Base-by-base conservation (phyloP, 139 green algal genomes). In the Monoraphidium neglectum region DNA sequence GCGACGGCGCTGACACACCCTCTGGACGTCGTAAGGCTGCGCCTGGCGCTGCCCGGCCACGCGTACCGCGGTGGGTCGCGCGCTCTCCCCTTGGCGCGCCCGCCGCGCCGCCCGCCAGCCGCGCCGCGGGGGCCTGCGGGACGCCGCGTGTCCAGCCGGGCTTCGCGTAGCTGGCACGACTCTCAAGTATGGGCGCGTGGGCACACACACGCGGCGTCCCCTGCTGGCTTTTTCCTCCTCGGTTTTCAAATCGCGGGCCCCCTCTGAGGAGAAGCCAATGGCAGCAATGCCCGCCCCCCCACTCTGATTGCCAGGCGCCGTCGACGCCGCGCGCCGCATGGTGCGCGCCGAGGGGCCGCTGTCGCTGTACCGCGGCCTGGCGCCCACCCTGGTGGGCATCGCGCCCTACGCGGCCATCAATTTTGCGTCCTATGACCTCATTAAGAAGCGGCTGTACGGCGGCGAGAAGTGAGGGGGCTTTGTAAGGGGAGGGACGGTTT, bases 391-490 rank as follows among this genome's bases (percentile, higher is more conserved):
- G 47, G 72, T 97, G 23, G 94, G 93, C 63, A 95, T 98, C 49
- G 95, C 95, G n/a, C 95, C 95, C 24, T 99, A 97, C 74, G 91
- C 95, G 1, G 95, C 95, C 13, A 74, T 98, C 65, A 98, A 99
- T 83, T 98, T 98, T 88, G 90, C 93, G 15, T 88, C 85, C 0
- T 98, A 98, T 65, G 95, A 99, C 86, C 68, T 96, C 59, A 74
- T 93, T 2, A 97, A 96, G 81, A 86, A 90, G 43, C 67, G 72
- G 49, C 57, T 92, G 1, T 97, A 97, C 79, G 79, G 84, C 24
- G 84, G 85, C 0, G 77, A 89, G 33, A 83, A 80, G 84, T 86
- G 78, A 65, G 75, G 24, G 77, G 64, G 36, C 1, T 4, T 51
- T 46, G 38, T 8, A n/a, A 66, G 77, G 49, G 63, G 37, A 32